Base-by-base conservation (phyloP, 495 filamentous ascomycete species). In the Chaetomium tenue region DNA sequence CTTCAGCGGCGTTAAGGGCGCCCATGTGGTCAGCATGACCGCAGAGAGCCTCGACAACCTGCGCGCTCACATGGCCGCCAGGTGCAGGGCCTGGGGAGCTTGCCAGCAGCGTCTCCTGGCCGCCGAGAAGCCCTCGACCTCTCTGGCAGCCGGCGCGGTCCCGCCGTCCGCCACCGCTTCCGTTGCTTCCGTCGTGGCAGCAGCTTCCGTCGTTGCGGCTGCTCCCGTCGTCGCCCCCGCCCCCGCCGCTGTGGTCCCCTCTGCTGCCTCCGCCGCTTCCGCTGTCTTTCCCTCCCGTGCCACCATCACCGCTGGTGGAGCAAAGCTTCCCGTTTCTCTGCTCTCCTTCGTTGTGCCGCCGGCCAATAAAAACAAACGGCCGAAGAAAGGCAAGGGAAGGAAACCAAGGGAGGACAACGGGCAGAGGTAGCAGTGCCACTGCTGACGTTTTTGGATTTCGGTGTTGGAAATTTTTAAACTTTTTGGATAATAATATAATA, bases 1-100 rank as follows among this genome's bases (percentile, higher is more conserved):
- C 25, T 75, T 72, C 63, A 57, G 59, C 56, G 71, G 66, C 8
- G 57, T 11, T 20, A 5, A 23, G 46, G 46, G n/a, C 46, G 15
- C 5, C 16, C 5, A 20, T 60, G 7, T 15, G 22, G 33, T 37
- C 8, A 8, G 33, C 11, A 39, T 67, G n/a, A 11, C 13, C 0
- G 16, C 33, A 0, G 39, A 55, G 18, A 67, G 65, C 47, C 59
- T 63, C 13, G 30, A 16, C 5, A 47, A 63, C 1, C 64, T 66
- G 22, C 37, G 26, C 8, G 1, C 5, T 2, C 42, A 66, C 60
- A 63, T 66, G 60, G 30, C 18, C 7, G 53, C 18, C 8, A 50
- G 11, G 46, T 50, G 46, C 46, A 5, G 9, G 1, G 46, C 8
- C 6, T 50, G 46, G 46, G 1, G 1, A 1, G n/a, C n/a, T 4